phyloP scores from a whole-genome alignment of 2,329 filamentous ascomycete genomes.

The Periconia macrospinosa region DNA sequence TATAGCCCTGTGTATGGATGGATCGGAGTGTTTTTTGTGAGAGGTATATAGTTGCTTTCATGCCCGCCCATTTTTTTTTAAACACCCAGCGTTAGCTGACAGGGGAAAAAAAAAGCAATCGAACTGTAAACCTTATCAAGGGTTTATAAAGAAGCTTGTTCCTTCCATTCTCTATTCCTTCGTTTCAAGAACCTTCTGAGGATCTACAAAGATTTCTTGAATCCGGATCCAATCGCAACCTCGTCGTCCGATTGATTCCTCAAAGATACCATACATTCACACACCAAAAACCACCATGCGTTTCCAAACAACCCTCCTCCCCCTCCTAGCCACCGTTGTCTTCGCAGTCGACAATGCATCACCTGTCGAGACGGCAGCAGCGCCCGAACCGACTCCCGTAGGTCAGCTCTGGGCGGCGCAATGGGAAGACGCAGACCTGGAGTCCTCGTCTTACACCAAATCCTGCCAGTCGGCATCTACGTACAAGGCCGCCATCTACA shows the following conservation, averaged over 20 bases:
- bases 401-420: constrained; percentile 35
- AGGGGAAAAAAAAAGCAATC: no score
- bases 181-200: neutral
- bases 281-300: constrained; percentile 20
- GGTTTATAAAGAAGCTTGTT: no score
- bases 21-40: neutral
- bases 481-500: constrained; percentile 33
- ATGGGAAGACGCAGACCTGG: constrained; percentile 27
- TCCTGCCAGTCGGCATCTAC: constrained; percentile 21
- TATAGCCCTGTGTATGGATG: neutral
- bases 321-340: constrained; percentile 23
- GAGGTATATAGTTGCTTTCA: neutral
- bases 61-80: neutral
- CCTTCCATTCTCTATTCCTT: neutral
- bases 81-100: no score
- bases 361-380: constrained; percentile 12
- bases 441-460: constrained; percentile 17
- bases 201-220: neutral
- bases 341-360: constrained; percentile 11
- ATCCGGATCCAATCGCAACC: neutral
- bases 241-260: neutral
- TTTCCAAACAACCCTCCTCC: constrained; percentile 18
- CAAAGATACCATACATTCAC: neutral
- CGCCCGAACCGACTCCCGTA: constrained; percentile 29
- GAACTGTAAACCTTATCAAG: no score